These are phyloP conservation scores for Plasmopara viticola DNA, from an alignment of 352 stramenopile species.

Conservation along the genomic window DNA sequence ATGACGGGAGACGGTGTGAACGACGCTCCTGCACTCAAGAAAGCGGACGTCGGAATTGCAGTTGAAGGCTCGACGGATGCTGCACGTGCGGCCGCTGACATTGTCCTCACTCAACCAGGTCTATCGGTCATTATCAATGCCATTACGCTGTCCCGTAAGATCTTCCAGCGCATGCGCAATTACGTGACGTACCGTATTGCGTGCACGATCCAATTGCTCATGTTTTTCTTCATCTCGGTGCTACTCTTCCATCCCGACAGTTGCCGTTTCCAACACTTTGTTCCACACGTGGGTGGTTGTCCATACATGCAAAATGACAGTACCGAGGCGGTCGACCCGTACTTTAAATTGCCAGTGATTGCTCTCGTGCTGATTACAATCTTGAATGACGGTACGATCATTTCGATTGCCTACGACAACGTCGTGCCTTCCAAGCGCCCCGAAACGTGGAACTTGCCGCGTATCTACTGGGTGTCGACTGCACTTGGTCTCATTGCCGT, in stretches of 20 bases:
- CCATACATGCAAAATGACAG: conserved; percentile 40
- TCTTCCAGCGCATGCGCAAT: conserved; percentile 92
- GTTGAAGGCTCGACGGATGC: conserved; percentile 84
- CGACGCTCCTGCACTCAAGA: conserved; percentile 62
- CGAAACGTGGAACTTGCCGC: conserved; percentile 64
- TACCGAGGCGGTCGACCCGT: conserved; percentile 48
- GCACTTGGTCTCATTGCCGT: conserved; percentile 72
- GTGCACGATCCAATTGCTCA: conserved; percentile 86
- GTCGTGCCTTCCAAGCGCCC: conserved; percentile 63
- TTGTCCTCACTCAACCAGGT: conserved; percentile 91
- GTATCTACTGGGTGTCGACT: conserved; percentile 51
- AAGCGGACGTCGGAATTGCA: conserved; percentile 69
- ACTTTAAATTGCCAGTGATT: conserved; percentile 91
- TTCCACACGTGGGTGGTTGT: conserved; percentile 44
- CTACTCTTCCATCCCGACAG: conserved; percentile 81
- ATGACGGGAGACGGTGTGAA: conserved; percentile 78
- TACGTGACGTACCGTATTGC: conserved; percentile 93
- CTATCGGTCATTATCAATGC: conserved; percentile 89
- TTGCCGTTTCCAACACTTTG: conserved; percentile 69
- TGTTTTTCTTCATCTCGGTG: conserved; percentile 93
- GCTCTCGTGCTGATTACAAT: conserved; percentile 92
- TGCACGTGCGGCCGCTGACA: conserved; percentile 87
- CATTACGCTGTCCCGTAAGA: conserved; percentile 87
- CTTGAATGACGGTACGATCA: conserved; percentile 93
- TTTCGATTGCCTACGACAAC: conserved; percentile 87